A percentile compares a stretch with the other conserved stretches of the same genome.
phyloP scores from a whole-genome alignment of 768 basidiomycete genomes.

The Rossbeevera mucosa region DNA sequence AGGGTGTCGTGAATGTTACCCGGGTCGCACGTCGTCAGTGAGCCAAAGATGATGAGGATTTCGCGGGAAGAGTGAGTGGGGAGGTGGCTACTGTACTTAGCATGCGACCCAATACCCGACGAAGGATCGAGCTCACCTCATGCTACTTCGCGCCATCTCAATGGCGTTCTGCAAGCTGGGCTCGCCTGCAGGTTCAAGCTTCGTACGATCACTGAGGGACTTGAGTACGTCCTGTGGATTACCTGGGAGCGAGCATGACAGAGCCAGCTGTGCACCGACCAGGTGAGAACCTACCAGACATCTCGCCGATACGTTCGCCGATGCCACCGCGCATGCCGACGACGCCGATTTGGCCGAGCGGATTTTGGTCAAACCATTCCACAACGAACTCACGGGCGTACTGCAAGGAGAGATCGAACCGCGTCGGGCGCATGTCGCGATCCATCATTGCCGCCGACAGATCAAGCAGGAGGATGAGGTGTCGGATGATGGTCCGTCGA shows the following conservation, averaged over 20 bases:
- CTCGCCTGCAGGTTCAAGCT: slow-evolving; percentile 85
- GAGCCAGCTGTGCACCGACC: background rate
- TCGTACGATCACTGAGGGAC: slow-evolving; percentile 78
- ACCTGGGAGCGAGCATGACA: slow-evolving; percentile 42
- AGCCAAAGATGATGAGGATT: slow-evolving; percentile 90
- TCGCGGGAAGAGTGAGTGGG: slow-evolving; percentile 96
- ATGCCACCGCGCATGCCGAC: slow-evolving; percentile 90
- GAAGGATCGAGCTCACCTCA: slow-evolving; percentile 56
- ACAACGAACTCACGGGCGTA: slow-evolving; percentile 87
- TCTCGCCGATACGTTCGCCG: slow-evolving; percentile 85
- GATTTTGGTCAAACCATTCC: slow-evolving; percentile 99
- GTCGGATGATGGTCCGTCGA: slow-evolving; percentile 92
- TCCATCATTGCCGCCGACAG: slow-evolving; percentile 90
- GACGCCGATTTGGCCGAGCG: slow-evolving; percentile 92
- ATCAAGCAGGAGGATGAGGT: slow-evolving; percentile 89
- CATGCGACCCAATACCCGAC: background rate
- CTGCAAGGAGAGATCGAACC: slow-evolving; percentile 87
- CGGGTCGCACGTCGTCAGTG: slow-evolving; percentile 94
- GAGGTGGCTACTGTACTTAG: slow-evolving; percentile 63
- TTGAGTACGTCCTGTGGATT: slow-evolving; percentile 96
- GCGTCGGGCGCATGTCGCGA: slow-evolving; percentile 91
- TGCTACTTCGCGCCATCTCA: slow-evolving; percentile 92
- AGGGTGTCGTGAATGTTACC: slow-evolving; percentile 94
- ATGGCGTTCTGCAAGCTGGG: slow-evolving; percentile 96
- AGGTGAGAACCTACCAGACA: slow-evolving; percentile 66